phyloP scores from a whole-genome alignment of 2,329 filamentous ascomycete genomes.

The Microcera coccophila region DNA sequence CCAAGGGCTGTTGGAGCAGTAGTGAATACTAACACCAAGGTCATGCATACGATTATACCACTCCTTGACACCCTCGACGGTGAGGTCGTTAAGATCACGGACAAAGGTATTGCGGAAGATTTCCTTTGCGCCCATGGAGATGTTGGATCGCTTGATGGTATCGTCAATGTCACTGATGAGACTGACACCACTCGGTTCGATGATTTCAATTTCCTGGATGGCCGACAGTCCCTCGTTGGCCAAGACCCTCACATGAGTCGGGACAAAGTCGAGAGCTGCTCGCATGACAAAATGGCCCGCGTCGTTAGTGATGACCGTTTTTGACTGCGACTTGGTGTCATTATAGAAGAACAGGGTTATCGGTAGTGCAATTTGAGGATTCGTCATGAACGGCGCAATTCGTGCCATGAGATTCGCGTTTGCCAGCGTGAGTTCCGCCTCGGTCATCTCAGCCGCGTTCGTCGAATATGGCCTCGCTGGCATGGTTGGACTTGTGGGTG shows the following conservation, averaged over 20 bases:
- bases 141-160: slow-evolving; percentile 93
- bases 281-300: slow-evolving; percentile 82
- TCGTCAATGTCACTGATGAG: slow-evolving; percentile 97
- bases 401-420: slow-evolving; percentile 86
- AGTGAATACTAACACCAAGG: slow-evolving; percentile 85
- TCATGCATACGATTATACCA: slow-evolving; percentile 79
- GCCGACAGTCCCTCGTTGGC: slow-evolving; percentile 81
- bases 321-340: slow-evolving; percentile 72
- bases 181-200: slow-evolving; percentile 76
- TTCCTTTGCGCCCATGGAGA: slow-evolving; percentile 79
- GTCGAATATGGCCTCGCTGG: slow-evolving; percentile 35
- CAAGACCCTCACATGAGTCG: slow-evolving; percentile 82
- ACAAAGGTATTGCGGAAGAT: slow-evolving; percentile 97
- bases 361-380: slow-evolving; percentile 69
- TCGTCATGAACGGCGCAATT: slow-evolving; percentile 84
- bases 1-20: slow-evolving; percentile 99
- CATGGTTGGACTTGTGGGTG: slow-evolving; percentile 43
- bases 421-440: slow-evolving; percentile 71
- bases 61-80: slow-evolving; percentile 79
- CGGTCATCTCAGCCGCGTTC: slow-evolving; percentile 59
- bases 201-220: slow-evolving; percentile 72
- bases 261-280: slow-evolving; percentile 81
- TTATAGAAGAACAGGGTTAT: slow-evolving; percentile 97
- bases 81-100: slow-evolving; percentile 75
- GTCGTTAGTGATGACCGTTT: slow-evolving; percentile 80